Evolutionary conservation across 1,139 yeast species (phyloP).

Genomic region (Trichomonascaceae sp.): DNA sequence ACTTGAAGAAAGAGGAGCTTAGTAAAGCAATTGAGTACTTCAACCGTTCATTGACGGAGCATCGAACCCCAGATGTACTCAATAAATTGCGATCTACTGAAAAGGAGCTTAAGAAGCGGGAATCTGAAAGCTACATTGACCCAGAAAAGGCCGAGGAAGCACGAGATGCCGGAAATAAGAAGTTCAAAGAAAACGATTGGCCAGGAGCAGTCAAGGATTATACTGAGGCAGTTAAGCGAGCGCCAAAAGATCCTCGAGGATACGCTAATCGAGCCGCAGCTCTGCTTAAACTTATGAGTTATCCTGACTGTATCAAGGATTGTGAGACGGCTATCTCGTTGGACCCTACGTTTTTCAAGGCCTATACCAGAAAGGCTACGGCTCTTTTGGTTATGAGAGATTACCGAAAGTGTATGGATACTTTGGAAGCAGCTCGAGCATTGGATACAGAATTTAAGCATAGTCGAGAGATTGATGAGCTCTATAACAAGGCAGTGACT

Average conservation of each 20-base stretch:
- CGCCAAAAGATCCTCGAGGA: constrained; percentile 95
- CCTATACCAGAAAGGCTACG: constrained; percentile 93
- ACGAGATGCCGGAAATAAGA: constrained; percentile 84
- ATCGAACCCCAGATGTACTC: constrained; percentile 91
- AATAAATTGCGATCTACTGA: constrained; percentile 84
- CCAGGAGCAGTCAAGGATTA: constrained; percentile 94
- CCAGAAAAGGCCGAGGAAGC: constrained; percentile 96
- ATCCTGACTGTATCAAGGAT: constrained; percentile 94
- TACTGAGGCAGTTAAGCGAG: constrained; percentile 92
- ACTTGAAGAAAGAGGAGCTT: constrained; percentile 69
- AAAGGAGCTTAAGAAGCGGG: constrained; percentile 72
- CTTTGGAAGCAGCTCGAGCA: constrained; percentile 70
- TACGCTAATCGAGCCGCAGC: constrained; percentile 99
- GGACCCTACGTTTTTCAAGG: constrained; percentile 87
- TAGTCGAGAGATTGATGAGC: constrained; percentile 71
- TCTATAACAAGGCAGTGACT: constrained; percentile 68
- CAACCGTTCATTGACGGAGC: constrained; percentile 93
- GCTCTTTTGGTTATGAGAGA: constrained; percentile 91
- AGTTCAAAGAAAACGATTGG: constrained; percentile 89
- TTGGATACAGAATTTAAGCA: constrained; percentile 64
- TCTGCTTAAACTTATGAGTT: constrained; percentile 84
- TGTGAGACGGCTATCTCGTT: constrained; percentile 83
- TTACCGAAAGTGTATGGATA: constrained; percentile 73
- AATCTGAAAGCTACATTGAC: constrained; percentile 71
- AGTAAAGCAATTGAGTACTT: constrained; percentile 69